These are phyloP conservation scores for Xylaria sp. DNA, from an alignment of 2,329 filamentous ascomycete species.

Conservation along the genomic window DNA sequence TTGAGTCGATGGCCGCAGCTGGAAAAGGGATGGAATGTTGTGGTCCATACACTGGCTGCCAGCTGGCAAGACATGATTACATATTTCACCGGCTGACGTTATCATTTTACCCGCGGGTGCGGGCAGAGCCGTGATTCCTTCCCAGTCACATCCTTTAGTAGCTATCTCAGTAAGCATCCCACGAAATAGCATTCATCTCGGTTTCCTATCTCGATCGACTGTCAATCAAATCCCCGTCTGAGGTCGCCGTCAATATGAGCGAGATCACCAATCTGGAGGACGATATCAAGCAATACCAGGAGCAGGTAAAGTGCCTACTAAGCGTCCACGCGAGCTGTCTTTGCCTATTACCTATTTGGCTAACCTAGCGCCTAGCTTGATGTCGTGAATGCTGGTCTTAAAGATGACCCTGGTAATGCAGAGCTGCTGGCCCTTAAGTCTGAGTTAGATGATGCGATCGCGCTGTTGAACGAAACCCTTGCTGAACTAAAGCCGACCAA, in stretches of 20 bases:
- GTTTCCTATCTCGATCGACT: background rate
- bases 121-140: background rate
- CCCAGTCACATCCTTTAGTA: background rate
- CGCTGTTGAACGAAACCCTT: conserved; percentile 77
- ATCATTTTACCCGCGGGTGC: background rate
- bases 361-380: conserved; percentile 62
- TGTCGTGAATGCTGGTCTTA: conserved; percentile 73
- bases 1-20: no score
- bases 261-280: conserved; percentile 51
- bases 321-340: background rate
- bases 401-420: conserved; percentile 77
- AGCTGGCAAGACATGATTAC: background rate
- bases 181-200: background rate
- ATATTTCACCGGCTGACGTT: background rate
- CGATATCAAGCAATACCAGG: conserved; percentile 58
- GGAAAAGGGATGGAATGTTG: background rate
- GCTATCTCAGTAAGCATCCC: background rate
- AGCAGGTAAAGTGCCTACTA: conserved; percentile 50
- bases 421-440: conserved; percentile 77
- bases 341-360: background rate
- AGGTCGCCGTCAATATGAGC: conserved; percentile 38
- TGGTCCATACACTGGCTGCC: background rate
- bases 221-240: background rate
- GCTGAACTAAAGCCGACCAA: conserved; percentile 73
- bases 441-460: conserved; percentile 82